Conservation (phyloP, 805 yeast genomes). For the Metschnikowia anglica region DNA sequence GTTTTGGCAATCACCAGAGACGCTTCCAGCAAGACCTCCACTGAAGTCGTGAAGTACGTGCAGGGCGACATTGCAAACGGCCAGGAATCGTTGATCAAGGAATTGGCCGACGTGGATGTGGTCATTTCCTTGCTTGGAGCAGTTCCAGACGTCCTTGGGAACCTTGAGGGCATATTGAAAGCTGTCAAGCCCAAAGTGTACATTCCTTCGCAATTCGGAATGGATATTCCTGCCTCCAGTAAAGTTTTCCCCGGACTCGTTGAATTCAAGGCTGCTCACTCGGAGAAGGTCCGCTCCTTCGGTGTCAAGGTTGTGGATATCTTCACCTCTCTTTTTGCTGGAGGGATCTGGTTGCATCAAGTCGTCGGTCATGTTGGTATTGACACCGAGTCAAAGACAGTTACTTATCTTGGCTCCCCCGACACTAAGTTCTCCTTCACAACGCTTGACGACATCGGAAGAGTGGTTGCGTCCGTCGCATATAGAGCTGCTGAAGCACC, state of each 20-base stretch:
- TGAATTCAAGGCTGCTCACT: constrained; percentile 34
- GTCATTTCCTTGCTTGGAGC: constrained; percentile 45
- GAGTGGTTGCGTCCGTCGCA: constrained; percentile 40
- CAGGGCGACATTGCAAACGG: constrained; percentile 29
- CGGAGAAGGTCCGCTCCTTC: constrained; percentile 36
- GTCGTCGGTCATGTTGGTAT: constrained; percentile 37
- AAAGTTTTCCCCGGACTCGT: constrained; percentile 35
- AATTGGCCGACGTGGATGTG: constrained; percentile 50
- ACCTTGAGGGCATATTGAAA: constrained; percentile 40
- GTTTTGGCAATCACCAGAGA: constrained; percentile 51
- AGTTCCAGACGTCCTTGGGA: constrained; percentile 28
- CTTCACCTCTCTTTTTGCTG: constrained; percentile 38
- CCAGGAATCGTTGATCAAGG: constrained; percentile 26
- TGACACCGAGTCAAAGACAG: constrained; percentile 30
- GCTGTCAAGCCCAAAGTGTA: constrained; percentile 48
- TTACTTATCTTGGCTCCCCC: constrained; percentile 44
- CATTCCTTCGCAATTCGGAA: constrained; percentile 31
- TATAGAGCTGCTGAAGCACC: constrained; percentile 29
- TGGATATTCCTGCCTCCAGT: constrained; percentile 35
- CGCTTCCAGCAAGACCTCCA: constrained; percentile 28
- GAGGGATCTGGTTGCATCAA: constrained; percentile 19
- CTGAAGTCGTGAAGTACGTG: constrained; percentile 41
- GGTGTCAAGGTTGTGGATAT: constrained; percentile 52
- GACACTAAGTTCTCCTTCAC: constrained; percentile 21
- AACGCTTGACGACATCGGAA: constrained; percentile 43